Conservation (phyloP, 1,139 yeast genomes). For the Magnusiomyces suaveolens region DNA sequence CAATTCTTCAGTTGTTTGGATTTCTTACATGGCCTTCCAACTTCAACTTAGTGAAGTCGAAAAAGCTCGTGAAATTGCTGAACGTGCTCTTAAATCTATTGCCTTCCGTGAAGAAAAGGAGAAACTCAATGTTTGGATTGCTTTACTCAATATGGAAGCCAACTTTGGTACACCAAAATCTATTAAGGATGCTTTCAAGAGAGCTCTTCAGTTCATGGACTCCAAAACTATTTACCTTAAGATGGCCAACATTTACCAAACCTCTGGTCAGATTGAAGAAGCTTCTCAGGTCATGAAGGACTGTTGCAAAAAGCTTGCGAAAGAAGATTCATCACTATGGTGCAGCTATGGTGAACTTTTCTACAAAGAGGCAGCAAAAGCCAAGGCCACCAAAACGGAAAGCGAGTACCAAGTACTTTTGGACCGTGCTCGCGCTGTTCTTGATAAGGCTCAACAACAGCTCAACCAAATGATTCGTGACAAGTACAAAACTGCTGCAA, state of each 20-base stretch:
- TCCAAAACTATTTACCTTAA: conserved; percentile 70
- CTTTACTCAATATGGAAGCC: conserved; percentile 84
- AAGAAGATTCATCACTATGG: conserved; percentile 57
- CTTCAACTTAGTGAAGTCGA: conserved; percentile 87
- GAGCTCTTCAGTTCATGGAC: conserved; percentile 88
- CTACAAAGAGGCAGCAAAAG: conserved; percentile 39
- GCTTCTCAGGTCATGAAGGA: conserved; percentile 60
- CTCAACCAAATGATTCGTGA: conserved; percentile 8
- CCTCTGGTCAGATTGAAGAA: conserved; percentile 52
- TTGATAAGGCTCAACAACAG: conserved; percentile 10
- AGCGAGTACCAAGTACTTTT: conserved; percentile 3
- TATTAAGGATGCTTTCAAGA: conserved; percentile 67
- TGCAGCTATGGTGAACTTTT: conserved; percentile 66
- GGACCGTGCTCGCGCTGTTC: conserved; percentile 10
- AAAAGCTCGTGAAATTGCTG: conserved; percentile 87
- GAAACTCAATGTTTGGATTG: conserved; percentile 92
- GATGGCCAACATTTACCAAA: conserved; percentile 60
- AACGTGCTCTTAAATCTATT: conserved; percentile 84
- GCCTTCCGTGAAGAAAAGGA: conserved; percentile 89
- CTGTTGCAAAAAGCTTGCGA: conserved; percentile 75
- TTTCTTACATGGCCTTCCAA: conserved; percentile 97
- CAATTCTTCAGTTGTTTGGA: conserved; percentile 89
- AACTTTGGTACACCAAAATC: conserved; percentile 83
- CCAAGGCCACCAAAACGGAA: conserved; percentile 8
- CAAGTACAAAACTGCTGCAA: conserved; percentile 5